These are phyloP conservation scores for Diplodia mutila DNA, from an alignment of 2,329 filamentous ascomycete species.

Conservation along the genomic window DNA sequence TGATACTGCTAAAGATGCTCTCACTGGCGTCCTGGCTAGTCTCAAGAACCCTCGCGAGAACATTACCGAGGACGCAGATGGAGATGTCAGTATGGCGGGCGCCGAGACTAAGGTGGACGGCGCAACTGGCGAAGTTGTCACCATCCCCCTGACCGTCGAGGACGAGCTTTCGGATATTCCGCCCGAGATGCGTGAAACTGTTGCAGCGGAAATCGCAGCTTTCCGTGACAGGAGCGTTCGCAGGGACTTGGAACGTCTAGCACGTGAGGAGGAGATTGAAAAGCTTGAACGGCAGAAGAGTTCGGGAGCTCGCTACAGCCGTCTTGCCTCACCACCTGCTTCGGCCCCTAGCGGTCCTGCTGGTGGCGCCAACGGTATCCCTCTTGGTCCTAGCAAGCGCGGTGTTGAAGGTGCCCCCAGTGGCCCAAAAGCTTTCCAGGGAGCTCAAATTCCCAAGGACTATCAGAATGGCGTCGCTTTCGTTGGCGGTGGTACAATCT, in stretches of 20 bases:
- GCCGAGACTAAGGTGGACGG: conserved; percentile 56
- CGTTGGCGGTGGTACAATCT: conserved; percentile 65
- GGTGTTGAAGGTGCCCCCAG: conserved; percentile 76
- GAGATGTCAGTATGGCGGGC: conserved; percentile 69
- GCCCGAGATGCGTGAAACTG: conserved; percentile 92
- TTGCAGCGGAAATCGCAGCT: conserved; percentile 89
- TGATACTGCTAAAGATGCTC: conserved; percentile 67
- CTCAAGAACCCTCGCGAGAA: conserved; percentile 67
- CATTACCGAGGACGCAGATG: conserved; percentile 59
- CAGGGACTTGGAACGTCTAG: conserved; percentile 83
- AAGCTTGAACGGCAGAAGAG: conserved; percentile 78
- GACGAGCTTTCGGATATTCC: conserved; percentile 96
- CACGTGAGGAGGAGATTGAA: conserved; percentile 90
- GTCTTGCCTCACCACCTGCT: conserved; percentile 71
- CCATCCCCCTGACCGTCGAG: conserved; percentile 78
- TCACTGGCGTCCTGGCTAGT: conserved; percentile 70
- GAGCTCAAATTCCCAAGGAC: conserved; percentile 68
- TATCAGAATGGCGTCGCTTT: conserved; percentile 81
- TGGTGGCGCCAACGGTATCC: conserved; percentile 72
- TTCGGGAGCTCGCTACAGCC: conserved; percentile 62
- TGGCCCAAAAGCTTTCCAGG: conserved; percentile 62
- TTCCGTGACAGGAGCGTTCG: conserved; percentile 91
- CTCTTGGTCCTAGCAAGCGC: conserved; percentile 70
- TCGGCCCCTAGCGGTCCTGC: conserved; percentile 64
- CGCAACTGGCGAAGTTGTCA: conserved; percentile 77